Evolutionary conservation across 805 yeast genomes (phyloP), one percentile per base, ranked within the genome.

Genomic region (Saturnispora galanensis): DNA sequence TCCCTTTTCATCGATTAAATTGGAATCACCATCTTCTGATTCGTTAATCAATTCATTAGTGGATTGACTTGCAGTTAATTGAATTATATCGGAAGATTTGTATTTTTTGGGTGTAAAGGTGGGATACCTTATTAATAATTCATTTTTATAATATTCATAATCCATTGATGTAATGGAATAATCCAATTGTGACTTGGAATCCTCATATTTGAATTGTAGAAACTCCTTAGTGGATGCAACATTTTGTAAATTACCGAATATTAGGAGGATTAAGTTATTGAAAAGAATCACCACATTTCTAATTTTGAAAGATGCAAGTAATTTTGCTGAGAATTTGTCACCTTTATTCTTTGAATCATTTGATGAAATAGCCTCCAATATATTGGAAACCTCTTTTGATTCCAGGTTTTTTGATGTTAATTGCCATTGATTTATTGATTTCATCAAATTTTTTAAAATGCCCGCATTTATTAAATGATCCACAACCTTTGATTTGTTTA

Each of bases 121-220:
- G 0, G 98, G 97, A 57, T 79, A 90, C 49, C 95, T 73, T 10
- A 86, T 74, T 4, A 70, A 60, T 3, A 89, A 59, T 48, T 86
- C 94, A 42, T 84, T 84, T 49, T 87, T 69, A 56, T 84, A 88
- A 6, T 84, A 77, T 55, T 78, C 80, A 57, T 85, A 90, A 51
- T 89, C 95, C n/a, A 85, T 62, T 0, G 96, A 95, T 0, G 95
- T 79, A 9, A 89, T 80, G 4, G 43, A 11, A 32, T 45, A 43
- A 5, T 0, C 55, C 26, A 21, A 28, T 52, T 29, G 18, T 33
- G 37, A 11, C 39, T 31, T 11, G 18, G 12, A 17, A 2, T 8
- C 26, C 26, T 47, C 41, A 32, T 70, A 74, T 37, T 65, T 66
- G 29, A 63, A 53, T 29, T 66, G 59, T 17, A 81, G 60, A 50